phyloP scores from a whole-genome alignment of 176 grass and related monocot genomes.

The Carex kokanica region DNA sequence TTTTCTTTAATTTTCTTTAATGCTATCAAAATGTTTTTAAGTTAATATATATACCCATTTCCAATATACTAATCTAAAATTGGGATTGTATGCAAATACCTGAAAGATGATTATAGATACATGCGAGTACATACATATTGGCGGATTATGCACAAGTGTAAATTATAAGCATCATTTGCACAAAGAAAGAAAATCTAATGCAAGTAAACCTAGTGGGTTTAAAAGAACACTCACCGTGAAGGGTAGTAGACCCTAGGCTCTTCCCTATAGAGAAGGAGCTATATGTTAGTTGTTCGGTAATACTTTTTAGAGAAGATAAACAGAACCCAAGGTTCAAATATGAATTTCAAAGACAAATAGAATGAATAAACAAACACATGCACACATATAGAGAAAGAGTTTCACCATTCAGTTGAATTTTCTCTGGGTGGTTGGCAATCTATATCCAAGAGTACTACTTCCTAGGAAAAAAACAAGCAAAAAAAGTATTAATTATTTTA shows the following conservation, averaged over 20 bases:
- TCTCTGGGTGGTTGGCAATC: constrained; percentile 42
- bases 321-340: constrained; percentile 5
- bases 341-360: constrained; percentile 5
- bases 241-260: constrained; percentile 64
- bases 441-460: constrained; percentile 88
- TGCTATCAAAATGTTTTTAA: neutral
- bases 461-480: constrained; percentile 13
- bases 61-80: neutral
- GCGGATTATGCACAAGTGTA: neutral
- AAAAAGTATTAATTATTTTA: neutral
- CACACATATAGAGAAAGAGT: neutral
- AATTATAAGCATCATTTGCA: neutral
- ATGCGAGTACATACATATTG: neutral
- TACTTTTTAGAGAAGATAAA: constrained; percentile 21
- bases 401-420: constrained; percentile 47
- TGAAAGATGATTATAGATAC: neutral
- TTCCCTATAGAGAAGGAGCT: constrained; percentile 45
- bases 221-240: constrained; percentile 51
- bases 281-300: constrained; percentile 29
- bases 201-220: constrained; percentile 6
- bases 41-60: neutral
- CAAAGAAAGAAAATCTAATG: constrained; percentile 27
- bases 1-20: too few species aligned
- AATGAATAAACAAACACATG: neutral
- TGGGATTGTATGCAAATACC: neutral